Evolutionary conservation across 73 alveolate species (phyloP).

Genomic region (Uronychia setigera): DNA sequence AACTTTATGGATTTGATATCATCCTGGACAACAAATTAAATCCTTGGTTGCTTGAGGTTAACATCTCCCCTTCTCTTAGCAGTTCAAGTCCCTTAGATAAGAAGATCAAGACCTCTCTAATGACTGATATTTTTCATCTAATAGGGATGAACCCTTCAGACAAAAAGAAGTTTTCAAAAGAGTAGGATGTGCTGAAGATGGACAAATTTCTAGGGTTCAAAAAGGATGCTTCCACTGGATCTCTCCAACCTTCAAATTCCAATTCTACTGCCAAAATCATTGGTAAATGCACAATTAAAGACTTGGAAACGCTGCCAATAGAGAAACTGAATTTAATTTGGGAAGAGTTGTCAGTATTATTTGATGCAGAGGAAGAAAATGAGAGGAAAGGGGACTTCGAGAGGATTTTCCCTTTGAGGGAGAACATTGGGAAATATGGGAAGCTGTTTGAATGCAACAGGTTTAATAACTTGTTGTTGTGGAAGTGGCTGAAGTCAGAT

Average conservation of each 20-base stretch:
- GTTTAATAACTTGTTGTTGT: conserved; percentile 14
- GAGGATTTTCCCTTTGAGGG: conserved; percentile 60
- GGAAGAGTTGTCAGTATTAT: conserved; percentile 16
- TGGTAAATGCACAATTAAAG: background rate
- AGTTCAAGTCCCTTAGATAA: conserved; percentile 87
- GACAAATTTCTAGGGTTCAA: conserved; percentile 13
- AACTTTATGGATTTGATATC: conserved; percentile 98
- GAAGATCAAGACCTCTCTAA: conserved; percentile 82
- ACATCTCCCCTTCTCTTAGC: conserved; percentile 93
- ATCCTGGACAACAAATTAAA: conserved; percentile 84
- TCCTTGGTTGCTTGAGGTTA: conserved; percentile 97
- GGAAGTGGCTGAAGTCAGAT: conserved; percentile 30
- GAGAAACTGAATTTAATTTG: background rate
- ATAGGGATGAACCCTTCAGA: conserved; percentile 59
- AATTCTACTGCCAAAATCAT: conserved; percentile 1
- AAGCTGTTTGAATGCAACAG: conserved; percentile 28
- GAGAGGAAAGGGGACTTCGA: conserved; percentile 55
- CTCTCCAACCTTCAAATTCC: no score
- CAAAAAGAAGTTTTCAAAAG: conserved; percentile 5
- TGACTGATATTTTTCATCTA: conserved; percentile 82
- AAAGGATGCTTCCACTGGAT: background rate
- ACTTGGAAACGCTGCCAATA: background rate
- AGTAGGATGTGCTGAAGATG: background rate
- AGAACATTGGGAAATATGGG: conserved; percentile 56
- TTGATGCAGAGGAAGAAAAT: conserved; percentile 32